Evolutionary conservation across 805 yeast species (phyloP).

Genomic region (Hyphopichia homilentoma): DNA sequence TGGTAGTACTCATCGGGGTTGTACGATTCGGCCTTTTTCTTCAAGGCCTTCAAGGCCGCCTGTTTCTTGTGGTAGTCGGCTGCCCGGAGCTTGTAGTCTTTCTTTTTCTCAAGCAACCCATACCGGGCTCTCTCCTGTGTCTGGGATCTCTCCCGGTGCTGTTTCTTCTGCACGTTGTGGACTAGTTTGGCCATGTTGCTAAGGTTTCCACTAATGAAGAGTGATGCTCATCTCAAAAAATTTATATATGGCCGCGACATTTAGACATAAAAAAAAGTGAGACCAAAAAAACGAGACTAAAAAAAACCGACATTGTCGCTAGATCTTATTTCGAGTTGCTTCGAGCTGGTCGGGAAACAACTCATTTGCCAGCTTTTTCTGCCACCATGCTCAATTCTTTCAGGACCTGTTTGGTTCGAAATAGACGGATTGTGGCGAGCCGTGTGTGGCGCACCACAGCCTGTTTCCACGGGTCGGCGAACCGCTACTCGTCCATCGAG

Average conservation of each 20-base stretch:
- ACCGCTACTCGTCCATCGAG: too few relatives aligned
- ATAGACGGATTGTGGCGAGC: too few relatives aligned
- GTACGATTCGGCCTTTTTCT: slow-evolving; percentile 64
- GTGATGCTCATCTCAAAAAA: too few relatives aligned
- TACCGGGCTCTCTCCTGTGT: slow-evolving; percentile 65
- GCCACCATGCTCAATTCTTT: too few relatives aligned
- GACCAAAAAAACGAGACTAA: not conserved
- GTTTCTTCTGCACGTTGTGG: slow-evolving; percentile 92
- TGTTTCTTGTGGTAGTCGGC: slow-evolving; percentile 56
- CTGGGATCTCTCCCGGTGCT: slow-evolving; percentile 93
- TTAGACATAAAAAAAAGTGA: not conserved
- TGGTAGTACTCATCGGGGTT: slow-evolving; percentile 97
- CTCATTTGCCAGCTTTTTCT: too few relatives aligned
- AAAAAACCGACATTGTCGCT: too few relatives aligned
- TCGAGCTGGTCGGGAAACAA: too few relatives aligned
- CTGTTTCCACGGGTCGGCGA: too few relatives aligned
- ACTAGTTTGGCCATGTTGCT: slow-evolving; percentile 66
- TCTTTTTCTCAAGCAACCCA: slow-evolving; percentile 90
- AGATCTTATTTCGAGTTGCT: too few relatives aligned
- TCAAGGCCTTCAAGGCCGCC: slow-evolving; percentile 64
- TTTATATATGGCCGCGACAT: not conserved
- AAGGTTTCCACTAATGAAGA: too few relatives aligned
- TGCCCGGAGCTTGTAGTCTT: slow-evolving; percentile 48
- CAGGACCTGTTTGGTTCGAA: too few relatives aligned
- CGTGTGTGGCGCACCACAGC: too few relatives aligned